These are phyloP conservation scores for Podaxis sp. DNA, from an alignment of 768 basidiomycete species.

Conservation along the genomic window DNA sequence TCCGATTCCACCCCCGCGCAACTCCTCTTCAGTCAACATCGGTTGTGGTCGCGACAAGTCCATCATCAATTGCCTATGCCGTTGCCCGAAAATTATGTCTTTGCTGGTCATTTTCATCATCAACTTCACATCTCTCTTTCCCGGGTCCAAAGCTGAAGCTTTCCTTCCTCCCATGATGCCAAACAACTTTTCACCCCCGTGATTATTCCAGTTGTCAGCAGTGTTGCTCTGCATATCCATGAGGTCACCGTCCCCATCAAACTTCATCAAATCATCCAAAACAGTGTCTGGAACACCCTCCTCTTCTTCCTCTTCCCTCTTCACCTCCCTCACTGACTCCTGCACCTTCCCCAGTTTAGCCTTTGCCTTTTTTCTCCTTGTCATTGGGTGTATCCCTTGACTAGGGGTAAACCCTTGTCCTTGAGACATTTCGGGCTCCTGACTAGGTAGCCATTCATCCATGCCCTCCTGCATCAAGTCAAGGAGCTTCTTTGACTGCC, in stretches of 20 bases:
- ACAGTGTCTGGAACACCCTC: neutral
- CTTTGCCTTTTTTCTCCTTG: slow-evolving; percentile 4
- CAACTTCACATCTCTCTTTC: neutral
- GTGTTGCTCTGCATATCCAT: neutral
- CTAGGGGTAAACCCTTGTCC: neutral
- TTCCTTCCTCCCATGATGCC: neutral
- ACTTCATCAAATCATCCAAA: slow-evolving; percentile 5
- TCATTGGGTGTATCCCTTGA: neutral
- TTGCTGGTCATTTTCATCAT: slow-evolving; percentile 3
- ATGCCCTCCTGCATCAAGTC: neutral
- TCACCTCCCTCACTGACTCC: no score
- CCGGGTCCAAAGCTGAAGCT: slow-evolving; percentile 3
- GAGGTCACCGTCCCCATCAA: neutral
- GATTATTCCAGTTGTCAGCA: neutral
- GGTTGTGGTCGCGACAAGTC: slow-evolving; percentile 25
- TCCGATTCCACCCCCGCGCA: neutral
- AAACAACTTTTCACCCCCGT: neutral
- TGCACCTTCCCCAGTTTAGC: slow-evolving; percentile 7
- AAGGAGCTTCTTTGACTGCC: neutral
- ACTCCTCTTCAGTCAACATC: slow-evolving; percentile 13
- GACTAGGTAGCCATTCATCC: slow-evolving; percentile 1
- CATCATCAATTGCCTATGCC: neutral
- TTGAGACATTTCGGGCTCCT: slow-evolving; percentile 6
- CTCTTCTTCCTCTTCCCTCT: neutral
- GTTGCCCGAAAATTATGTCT: slow-evolving; percentile 8